Conservation (phyloP, 192 early-diverging fungal species). For the Umbelopsis sp. region DNA sequence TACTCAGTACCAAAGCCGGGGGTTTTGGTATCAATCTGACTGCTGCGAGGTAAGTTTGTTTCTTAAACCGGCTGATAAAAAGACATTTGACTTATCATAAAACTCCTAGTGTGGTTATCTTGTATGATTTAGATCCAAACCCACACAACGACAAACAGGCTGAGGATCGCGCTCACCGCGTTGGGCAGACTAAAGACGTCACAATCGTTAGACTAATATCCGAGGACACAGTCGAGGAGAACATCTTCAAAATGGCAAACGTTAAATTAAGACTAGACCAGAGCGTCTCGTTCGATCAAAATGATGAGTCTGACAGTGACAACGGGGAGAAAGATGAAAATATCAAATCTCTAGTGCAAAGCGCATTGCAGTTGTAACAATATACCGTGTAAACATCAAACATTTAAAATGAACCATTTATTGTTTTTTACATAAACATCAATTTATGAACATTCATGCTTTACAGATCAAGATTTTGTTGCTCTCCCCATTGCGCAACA, state of each 20-base stretch:
- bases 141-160: constrained; percentile 87
- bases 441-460: background rate
- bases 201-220: constrained; percentile 71
- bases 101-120: constrained; percentile 60
- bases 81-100: background rate
- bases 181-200: constrained; percentile 86
- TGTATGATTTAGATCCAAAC: constrained; percentile 83
- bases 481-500: constrained; percentile 49
- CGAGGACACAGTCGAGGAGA: constrained; percentile 70
- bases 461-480: constrained; percentile 21
- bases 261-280: constrained; percentile 67
- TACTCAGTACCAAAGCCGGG: constrained; percentile 79
- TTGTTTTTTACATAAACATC: background rate
- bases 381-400: constrained; percentile 13
- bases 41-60: constrained; percentile 55
- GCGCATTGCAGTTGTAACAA: background rate
- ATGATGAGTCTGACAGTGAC: constrained; percentile 5
- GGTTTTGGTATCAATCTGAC: constrained; percentile 85
- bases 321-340: background rate
- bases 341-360: background rate
- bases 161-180: constrained; percentile 86
- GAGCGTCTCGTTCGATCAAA: constrained; percentile 35
- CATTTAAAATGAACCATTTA: background rate
- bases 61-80: background rate
- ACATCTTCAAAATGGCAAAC: constrained; percentile 61